Evolutionary conservation across 768 basidiomycete species (phyloP).

Genomic region (Agaricus sinodeliciosus): DNA sequence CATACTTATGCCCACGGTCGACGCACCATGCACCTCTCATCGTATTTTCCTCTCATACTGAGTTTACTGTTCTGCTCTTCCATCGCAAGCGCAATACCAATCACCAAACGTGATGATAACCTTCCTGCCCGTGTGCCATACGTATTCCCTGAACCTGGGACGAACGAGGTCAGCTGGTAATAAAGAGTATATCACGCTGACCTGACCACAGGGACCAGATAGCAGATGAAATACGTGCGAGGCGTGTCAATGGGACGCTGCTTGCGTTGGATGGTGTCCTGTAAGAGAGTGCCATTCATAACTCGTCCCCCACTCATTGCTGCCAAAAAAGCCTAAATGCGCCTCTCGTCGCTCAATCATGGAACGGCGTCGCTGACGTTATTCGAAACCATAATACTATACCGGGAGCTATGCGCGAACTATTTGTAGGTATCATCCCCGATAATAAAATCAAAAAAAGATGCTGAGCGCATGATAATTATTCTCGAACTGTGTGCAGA

Average conservation of each 20-base stretch:
- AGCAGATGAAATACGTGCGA: conserved; percentile 29
- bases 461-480: background rate
- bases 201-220: conserved; percentile 18
- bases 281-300: conserved; percentile 16
- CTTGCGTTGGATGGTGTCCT: conserved; percentile 33
- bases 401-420: conserved; percentile 41
- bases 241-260: conserved; percentile 27
- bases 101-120: conserved; percentile 25
- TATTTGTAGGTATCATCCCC: conserved; percentile 31
- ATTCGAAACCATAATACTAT: conserved; percentile 41
- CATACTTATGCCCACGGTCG: background rate
- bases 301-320: background rate
- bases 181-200: no score
- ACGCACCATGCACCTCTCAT: background rate
- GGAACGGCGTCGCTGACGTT: conserved; percentile 43
- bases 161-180: conserved; percentile 17
- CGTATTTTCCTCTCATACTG: background rate
- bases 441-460: no score
- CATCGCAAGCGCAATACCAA: background rate
- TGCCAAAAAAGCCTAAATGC: conserved; percentile 4
- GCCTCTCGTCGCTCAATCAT: conserved; percentile 41
- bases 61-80: background rate
- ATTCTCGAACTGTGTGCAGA: conserved; percentile 22
- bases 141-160: conserved; percentile 31
- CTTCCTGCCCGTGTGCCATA: conserved; percentile 38